Evolutionary conservation across 1,284 basidiomycete genomes (phyloP).

Genomic region (Malassezia dermatis): DNA sequence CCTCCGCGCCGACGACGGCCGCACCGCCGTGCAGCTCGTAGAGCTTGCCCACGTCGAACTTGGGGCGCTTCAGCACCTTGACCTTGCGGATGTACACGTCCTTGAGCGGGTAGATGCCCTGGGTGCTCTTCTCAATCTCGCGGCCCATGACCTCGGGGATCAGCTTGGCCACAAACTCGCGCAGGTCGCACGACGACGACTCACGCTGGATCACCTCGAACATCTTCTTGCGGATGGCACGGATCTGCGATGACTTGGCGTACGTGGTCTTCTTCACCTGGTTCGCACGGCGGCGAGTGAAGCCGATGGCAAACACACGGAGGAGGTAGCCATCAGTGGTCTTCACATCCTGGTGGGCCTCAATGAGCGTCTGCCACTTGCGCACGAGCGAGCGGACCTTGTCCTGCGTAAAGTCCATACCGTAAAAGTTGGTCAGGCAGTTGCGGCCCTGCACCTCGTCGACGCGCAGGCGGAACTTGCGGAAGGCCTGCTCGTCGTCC

Average conservation of each 20-base stretch:
- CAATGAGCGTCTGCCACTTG: constrained; percentile 99
- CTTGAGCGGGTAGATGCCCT: constrained; percentile 83
- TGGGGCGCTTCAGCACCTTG: constrained; percentile 84
- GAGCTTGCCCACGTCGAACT: constrained; percentile 88
- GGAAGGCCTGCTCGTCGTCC: constrained; percentile 99
- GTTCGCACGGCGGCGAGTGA: constrained; percentile 91
- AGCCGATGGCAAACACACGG: constrained; percentile 96
- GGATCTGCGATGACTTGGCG: constrained; percentile 85
- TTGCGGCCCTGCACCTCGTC: constrained; percentile 98
- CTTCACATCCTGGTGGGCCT: constrained; percentile 97
- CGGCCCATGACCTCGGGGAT: constrained; percentile 97
- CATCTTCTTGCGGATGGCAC: constrained; percentile 99
- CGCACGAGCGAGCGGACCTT: constrained; percentile 98
- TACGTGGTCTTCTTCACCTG: constrained; percentile 99
- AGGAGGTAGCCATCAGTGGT: constrained; percentile 99
- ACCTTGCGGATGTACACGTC: constrained; percentile 93
- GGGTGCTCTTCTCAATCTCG: constrained; percentile 96
- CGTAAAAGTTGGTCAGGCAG: constrained; percentile 99
- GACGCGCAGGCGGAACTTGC: constrained; percentile 96
- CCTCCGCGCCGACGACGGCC: constrained; percentile 53
- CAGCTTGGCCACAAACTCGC: constrained; percentile 91
- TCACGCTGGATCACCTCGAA: constrained; percentile 99
- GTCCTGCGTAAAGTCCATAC: constrained; percentile 99
- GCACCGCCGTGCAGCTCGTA: constrained; percentile 84
- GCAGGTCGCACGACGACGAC: constrained; percentile 87